Percentiles rank a stretch among this genome's conserved stretches.
These are phyloP conservation scores for Cladorrhinum sp. DNA, from an alignment of 2,329 filamentous ascomycete genomes.

Conservation along the genomic window DNA sequence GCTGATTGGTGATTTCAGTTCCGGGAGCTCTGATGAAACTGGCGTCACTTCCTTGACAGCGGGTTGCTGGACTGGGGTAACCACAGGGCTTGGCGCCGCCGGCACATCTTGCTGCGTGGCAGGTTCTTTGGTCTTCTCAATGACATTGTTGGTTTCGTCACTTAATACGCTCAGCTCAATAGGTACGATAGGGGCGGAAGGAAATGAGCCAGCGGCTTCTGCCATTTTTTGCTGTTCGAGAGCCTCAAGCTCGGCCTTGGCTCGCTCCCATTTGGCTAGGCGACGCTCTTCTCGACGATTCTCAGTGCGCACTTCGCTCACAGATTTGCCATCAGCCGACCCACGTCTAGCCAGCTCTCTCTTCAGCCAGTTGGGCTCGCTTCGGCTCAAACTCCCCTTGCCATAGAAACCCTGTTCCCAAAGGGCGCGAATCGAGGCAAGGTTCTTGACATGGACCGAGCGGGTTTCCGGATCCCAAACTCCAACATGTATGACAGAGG, in stretches of 20 bases:
- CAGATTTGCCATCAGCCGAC: conserved; percentile 56
- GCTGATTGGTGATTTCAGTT: conserved; percentile 12
- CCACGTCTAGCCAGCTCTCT: conserved; percentile 73
- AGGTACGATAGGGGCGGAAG: not conserved
- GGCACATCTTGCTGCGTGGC: not conserved
- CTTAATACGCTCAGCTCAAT: not conserved
- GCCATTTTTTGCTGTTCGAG: conserved; percentile 65
- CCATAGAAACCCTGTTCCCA: conserved; percentile 99
- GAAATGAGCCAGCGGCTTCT: conserved; percentile 38
- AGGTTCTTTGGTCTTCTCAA: not conserved
- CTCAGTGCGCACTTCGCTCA: conserved; percentile 78
- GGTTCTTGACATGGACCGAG: conserved; percentile 80
- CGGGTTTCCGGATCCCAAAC: conserved; percentile 79
- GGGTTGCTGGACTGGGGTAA: not conserved
- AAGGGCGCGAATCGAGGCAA: conserved; percentile 70
- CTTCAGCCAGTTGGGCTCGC: conserved; percentile 90
- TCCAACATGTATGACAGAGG: conserved; percentile 63
- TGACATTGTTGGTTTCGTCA: not conserved
- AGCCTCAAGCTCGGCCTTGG: conserved; percentile 79
- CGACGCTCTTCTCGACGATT: conserved; percentile 76
- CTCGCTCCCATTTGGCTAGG: conserved; percentile 85
- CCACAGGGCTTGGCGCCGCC: not conserved
- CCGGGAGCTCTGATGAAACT: not conserved
- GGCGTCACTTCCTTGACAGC: not conserved
- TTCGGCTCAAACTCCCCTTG: conserved; percentile 87